Evolutionary conservation across 768 basidiomycete species (phyloP), one percentile per base, ranked within the genome.

Genomic region (Boletus rubescentipes): DNA sequence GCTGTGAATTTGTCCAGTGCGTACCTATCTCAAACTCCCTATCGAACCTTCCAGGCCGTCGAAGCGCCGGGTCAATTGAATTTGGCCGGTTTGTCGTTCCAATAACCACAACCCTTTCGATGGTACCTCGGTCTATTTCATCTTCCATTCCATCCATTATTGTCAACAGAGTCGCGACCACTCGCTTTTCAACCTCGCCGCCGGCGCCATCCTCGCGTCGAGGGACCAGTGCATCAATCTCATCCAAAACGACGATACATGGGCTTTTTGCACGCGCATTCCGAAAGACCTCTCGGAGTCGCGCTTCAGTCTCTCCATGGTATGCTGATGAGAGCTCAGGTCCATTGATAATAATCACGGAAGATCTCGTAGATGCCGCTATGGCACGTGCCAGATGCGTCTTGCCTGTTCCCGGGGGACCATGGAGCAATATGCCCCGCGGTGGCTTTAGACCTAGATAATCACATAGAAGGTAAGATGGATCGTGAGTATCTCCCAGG

Each of bases 401-500:
- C 74, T 99, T 99, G 15, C 97, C 97, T 9, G 97, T 98, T 35
- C 97, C 97, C 3, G 97, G 93, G 11, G 94, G 95, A 11, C 97
- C 97, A 69, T 98, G 88, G 2, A 99, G 81, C 18, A 98, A 80
- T 41, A 98, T 89, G 5, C 97, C 97, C 42, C 91, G 85, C n/a
- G 96, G 95, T 15, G 96, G 95, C 63, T 91, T 94, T n/a, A 99
- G 78, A 34, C 91, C 93, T 83, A 50, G 21, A 46, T 51, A n/a
- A 55, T 45, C 41, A 36, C n/a, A 21, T 12, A 44, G 36, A 23
- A 23, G 31, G 21, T 49, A 52, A 59, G 46, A 49, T 40, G 49
- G 46, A 77, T 58, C 11, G 23, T 32, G 54, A 51, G 34, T 40
- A 51, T 51, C 10, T 38, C 29, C 26, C 15, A 31, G 12, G 43